Percentiles rank a stretch among this genome's conserved stretches.
phyloP scores from a whole-genome alignment of 768 basidiomycete genomes.

The Multifurca ochricompacta region DNA sequence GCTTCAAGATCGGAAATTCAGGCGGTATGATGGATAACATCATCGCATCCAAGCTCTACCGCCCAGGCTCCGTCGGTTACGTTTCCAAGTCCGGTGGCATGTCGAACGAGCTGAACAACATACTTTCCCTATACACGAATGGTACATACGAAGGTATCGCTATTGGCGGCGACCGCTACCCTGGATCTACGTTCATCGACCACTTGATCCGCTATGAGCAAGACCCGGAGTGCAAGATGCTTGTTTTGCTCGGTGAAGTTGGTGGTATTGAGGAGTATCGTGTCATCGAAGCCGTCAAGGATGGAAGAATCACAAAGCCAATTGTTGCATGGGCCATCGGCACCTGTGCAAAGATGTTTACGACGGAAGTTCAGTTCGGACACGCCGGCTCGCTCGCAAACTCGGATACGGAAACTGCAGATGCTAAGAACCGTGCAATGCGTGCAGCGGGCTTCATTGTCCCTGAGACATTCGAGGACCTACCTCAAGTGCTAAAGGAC shows the following conservation, averaged over 20 bases:
- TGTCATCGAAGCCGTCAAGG: constrained; percentile 95
- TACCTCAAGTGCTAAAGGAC: constrained; percentile 75
- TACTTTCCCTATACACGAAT: constrained; percentile 91
- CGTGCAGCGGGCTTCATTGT: constrained; percentile 91
- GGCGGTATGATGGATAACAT: constrained; percentile 99
- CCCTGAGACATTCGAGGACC: constrained; percentile 94
- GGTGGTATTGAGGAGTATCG: constrained; percentile 99
- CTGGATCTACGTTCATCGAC: constrained; percentile 98
- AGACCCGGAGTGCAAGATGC: constrained; percentile 98
- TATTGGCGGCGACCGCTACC: constrained; percentile 99
- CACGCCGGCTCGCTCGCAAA: constrained; percentile 99
- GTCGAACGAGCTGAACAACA: constrained; percentile 99
- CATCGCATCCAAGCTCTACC: constrained; percentile 97
- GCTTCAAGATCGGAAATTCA: constrained; percentile 99
- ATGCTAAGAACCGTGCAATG: constrained; percentile 97
- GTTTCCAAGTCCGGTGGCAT: constrained; percentile 99
- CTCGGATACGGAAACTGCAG: constrained; percentile 94
- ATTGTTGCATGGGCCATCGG: constrained; percentile 99
- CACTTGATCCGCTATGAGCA: constrained; percentile 96
- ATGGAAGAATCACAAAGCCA: constrained; percentile 91
- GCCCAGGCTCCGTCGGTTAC: constrained; percentile 94
- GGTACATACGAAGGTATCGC: constrained; percentile 99
- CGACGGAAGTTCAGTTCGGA: constrained; percentile 98
- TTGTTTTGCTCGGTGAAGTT: constrained; percentile 96
- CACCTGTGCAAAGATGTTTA: constrained; percentile 99